A percentile compares a stretch with the other conserved stretches of the same genome.
Conservation (phyloP, 441 rosid genomes). For the Arabidopsis lyrata region DNA sequence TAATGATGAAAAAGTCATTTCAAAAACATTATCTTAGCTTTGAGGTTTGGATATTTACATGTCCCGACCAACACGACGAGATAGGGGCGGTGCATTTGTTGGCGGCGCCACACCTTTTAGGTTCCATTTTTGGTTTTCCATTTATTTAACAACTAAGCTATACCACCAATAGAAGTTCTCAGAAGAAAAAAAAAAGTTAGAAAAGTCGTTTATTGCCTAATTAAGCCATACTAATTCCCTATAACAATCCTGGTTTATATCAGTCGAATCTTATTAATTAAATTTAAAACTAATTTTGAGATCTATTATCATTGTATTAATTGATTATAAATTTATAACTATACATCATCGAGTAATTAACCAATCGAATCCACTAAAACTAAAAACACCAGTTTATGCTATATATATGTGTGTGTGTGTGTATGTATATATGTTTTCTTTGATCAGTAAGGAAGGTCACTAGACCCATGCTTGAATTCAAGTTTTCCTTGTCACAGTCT, state of each 20-base stretch:
- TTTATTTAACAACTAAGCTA: neutral
- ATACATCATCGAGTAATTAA: neutral
- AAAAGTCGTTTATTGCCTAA: neutral
- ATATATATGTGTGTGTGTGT: neutral
- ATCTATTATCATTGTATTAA: neutral
- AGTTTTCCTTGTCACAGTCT: neutral
- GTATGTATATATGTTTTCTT: neutral
- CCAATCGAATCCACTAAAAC: constrained; percentile 26
- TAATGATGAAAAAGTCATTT: constrained; percentile 30
- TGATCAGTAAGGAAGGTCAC: constrained; percentile 1
- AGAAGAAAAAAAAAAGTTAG: neutral
- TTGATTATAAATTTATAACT: neutral
- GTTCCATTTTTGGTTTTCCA: neutral
- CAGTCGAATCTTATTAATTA: constrained; percentile 16
- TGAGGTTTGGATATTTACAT: constrained; percentile 27
- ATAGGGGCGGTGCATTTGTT: constrained; percentile 33
- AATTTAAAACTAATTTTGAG: neutral
- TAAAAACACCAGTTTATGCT: constrained; percentile 19
- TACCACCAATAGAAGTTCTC: neutral
- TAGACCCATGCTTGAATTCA: constrained; percentile 19
- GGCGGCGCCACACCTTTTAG: constrained; percentile 35
- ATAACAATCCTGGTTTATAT: neutral
- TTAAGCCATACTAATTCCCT: neutral
- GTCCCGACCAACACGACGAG: constrained; percentile 33
- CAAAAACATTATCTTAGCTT: constrained; percentile 13